Evolutionary conservation across 2,329 filamentous ascomycete species (phyloP).

Genomic region (Harringtonia lauricola): DNA sequence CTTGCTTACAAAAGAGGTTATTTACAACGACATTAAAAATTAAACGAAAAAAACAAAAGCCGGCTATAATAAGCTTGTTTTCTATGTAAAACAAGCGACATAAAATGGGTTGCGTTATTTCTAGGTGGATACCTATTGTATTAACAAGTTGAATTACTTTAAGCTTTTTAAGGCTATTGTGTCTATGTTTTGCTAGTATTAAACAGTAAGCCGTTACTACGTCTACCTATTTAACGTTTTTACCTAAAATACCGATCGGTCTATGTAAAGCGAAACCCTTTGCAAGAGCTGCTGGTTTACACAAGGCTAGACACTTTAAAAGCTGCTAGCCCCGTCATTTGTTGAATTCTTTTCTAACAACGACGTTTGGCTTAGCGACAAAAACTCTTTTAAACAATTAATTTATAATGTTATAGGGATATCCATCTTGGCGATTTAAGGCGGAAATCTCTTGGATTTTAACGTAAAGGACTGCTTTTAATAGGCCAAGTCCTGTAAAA

Average conservation of each 20-base stretch:
- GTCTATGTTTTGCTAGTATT: slow-evolving; percentile 10
- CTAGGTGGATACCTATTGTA: slow-evolving; percentile 11
- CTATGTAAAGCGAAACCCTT: too few species aligned
- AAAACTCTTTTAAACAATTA: slow-evolving; percentile 11
- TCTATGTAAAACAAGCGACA: not conserved
- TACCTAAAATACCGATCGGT: not conserved
- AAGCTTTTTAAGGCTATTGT: slow-evolving; percentile 7
- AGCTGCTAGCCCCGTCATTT: slow-evolving; percentile 14
- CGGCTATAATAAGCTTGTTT: slow-evolving; percentile 7
- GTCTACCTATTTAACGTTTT: slow-evolving; percentile 6
- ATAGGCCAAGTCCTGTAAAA: slow-evolving; percentile 6
- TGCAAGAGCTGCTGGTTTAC: slow-evolving; percentile 8
- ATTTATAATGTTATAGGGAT: slow-evolving; percentile 16
- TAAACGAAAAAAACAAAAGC: not conserved
- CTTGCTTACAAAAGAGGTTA: slow-evolving; percentile 8
- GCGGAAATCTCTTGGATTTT: slow-evolving; percentile 9
- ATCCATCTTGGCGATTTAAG: slow-evolving; percentile 10
- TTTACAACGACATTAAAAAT: slow-evolving; percentile 8
- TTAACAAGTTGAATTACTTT: too few species aligned
- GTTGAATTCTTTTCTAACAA: slow-evolving; percentile 18
- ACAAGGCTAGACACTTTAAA: too few species aligned
- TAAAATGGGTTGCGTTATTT: not conserved
- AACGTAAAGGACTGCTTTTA: slow-evolving; percentile 14
- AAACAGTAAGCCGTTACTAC: slow-evolving; percentile 1
- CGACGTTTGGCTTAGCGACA: slow-evolving; percentile 14